Percentiles rank a stretch among this genome's conserved stretches.
Conservation (phyloP, 108 stramenopile genomes). For the Cyclostephanos invisitatus region DNA sequence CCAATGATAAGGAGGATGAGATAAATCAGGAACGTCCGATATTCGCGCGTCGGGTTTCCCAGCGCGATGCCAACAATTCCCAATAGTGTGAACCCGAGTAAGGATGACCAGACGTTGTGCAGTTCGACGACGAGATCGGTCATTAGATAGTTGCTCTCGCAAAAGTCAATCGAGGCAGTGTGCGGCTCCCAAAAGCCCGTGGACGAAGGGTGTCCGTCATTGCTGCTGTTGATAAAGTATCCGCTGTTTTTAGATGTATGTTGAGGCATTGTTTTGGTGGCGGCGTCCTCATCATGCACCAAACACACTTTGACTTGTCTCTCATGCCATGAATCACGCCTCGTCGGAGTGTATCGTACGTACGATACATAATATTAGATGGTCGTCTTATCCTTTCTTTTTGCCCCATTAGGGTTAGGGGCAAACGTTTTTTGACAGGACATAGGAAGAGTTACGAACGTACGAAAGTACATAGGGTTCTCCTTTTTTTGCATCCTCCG, state of each 20-base stretch:
- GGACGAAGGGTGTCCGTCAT: neutral
- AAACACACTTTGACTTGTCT: too few relatives aligned
- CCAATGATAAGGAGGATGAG: constrained; percentile 41
- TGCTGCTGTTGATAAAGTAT: constrained; percentile 14
- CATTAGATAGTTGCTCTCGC: constrained; percentile 49
- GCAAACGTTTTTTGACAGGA: too few relatives aligned
- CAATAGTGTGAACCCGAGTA: constrained; percentile 35
- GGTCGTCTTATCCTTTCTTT: too few relatives aligned
- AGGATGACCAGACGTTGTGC: constrained; percentile 41
- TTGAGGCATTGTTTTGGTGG: neutral
- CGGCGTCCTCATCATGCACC: too few relatives aligned
- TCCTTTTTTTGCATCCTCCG: too few relatives aligned
- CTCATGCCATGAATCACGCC: too few relatives aligned
- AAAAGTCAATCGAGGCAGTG: constrained; percentile 47
- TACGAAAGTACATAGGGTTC: too few relatives aligned
- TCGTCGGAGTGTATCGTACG: too few relatives aligned
- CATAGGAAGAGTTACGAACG: too few relatives aligned
- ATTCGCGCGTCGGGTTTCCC: constrained; percentile 44
- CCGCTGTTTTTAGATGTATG: neutral
- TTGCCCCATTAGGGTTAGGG: too few relatives aligned
- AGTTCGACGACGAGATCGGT: constrained; percentile 35
- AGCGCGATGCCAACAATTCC: constrained; percentile 29
- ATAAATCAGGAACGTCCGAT: constrained; percentile 30
- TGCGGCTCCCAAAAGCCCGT: constrained; percentile 44
- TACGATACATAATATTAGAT: too few relatives aligned